Percentiles rank a stretch among this genome's conserved stretches.
Conservation (phyloP, 768 basidiomycete genomes). For the Daedaleopsis nitida region DNA sequence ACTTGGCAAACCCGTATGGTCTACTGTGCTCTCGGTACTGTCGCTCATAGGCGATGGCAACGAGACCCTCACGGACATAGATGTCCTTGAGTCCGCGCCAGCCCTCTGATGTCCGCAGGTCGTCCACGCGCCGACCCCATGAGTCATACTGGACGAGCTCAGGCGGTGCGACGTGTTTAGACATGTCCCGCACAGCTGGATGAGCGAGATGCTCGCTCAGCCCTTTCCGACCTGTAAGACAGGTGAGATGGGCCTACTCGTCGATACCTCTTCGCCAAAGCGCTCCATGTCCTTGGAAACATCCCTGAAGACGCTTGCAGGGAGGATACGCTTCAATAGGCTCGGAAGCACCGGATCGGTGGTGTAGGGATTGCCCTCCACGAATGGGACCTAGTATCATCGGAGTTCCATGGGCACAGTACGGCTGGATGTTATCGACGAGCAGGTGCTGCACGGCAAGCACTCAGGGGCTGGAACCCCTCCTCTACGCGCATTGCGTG, state of each 20-base stretch:
- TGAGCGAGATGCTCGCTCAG: neutral
- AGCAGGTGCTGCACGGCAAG: neutral
- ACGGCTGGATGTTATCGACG: neutral
- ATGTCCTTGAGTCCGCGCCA: conserved; percentile 70
- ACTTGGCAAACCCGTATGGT: conserved; percentile 66
- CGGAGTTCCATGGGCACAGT: neutral
- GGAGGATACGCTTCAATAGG: conserved; percentile 59
- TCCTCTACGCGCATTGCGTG: conserved; percentile 60
- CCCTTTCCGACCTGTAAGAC: neutral
- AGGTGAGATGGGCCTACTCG: conserved; percentile 38
- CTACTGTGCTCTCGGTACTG: conserved; percentile 62
- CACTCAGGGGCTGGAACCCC: conserved; percentile 61
- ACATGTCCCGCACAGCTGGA: conserved; percentile 56
- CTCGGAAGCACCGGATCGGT: conserved; percentile 63
- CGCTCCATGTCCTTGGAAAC: conserved; percentile 63
- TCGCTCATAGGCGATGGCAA: conserved; percentile 69
- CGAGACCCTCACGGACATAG: conserved; percentile 63
- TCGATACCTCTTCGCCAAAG: conserved; percentile 57
- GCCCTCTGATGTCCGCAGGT: conserved; percentile 68
- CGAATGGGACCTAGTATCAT: conserved; percentile 47
- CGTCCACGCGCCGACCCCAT: conserved; percentile 69
- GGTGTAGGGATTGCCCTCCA: conserved; percentile 60
- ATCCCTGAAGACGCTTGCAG: conserved; percentile 45
- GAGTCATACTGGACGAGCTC: conserved; percentile 70
- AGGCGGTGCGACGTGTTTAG: conserved; percentile 47